Evolutionary conservation across 2,329 filamentous ascomycete genomes (phyloP), one percentile per base, ranked within the genome.

Genomic region (Cyphellophora attinorum): DNA sequence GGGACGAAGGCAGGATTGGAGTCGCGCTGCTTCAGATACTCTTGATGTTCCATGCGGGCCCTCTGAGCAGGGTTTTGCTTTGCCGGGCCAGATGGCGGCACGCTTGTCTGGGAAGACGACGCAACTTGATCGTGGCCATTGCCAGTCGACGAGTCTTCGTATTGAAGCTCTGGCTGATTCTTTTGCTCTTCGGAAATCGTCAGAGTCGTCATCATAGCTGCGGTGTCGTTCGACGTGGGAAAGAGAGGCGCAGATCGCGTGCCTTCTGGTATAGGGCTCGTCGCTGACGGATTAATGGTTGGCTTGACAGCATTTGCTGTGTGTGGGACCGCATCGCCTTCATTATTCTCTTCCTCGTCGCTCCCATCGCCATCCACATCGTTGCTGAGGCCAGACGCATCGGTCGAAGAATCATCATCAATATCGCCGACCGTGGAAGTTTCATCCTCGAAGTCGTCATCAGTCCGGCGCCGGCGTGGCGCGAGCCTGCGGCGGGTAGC

Each of bases 1-100:
- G 91, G 89, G 36, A 95, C 89, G 61, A 94, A 94, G 8, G 88
- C 79, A 21, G 89, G 89, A 57, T 94, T 85, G 49, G 85, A 79
- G 54, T 93, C 85, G 49, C 85, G 75, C 58, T 84, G 84, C 62
- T 81, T 85, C 61, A 81, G 79, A 63, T 93, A 93, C 53, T 93
- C 85, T 45, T 94, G 86, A 51, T 93, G 85, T 53, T 95, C 88
- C 48, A 82, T 78, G 45, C 83, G 77, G 57, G 83, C 79, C 46
- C 76, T 72, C 44, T 91, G 82, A 34, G 73, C 72, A 39, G 74
- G 64, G 19, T 72, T 69, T 51, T 79, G 76, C 45, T 70, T 65
- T 32, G 52, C 55, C 21, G 51, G 48, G 30, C 57, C 55, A n/a
- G n/a, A n/a, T n/a, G n/a, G n/a, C n/a, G n/a, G n/a, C n/a, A n/a